phyloP scores from a whole-genome alignment of 768 basidiomycete species.

The Floccularia luteovirens region DNA sequence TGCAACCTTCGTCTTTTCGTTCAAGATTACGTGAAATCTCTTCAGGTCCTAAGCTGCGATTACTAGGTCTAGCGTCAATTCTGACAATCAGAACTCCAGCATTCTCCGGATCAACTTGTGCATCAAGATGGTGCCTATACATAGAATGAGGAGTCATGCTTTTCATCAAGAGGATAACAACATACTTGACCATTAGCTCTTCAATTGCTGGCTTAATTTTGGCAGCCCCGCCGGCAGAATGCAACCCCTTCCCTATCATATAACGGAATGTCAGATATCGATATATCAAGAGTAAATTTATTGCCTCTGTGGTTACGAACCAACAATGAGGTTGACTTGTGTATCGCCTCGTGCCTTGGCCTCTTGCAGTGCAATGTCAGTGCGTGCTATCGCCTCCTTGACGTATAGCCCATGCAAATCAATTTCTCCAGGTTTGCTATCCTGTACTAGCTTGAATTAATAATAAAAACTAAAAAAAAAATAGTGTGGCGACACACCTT shows the following conservation, averaged over 20 bases:
- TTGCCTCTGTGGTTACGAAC: conserved; percentile 29
- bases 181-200: conserved; percentile 75
- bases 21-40: conserved; percentile 53
- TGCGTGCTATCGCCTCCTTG: conserved; percentile 77
- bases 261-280: neutral
- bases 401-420: conserved; percentile 93
- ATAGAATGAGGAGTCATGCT: neutral
- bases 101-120: conserved; percentile 74
- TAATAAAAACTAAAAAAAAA: conserved; percentile 1
- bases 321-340: conserved; percentile 79
- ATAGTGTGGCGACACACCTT: conserved; percentile 26
- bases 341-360: conserved; percentile 57
- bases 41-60: conserved; percentile 40
- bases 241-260: conserved; percentile 72
- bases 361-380: conserved; percentile 61
- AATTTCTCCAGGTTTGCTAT: conserved; percentile 66
- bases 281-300: neutral
- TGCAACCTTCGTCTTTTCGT: conserved; percentile 47
- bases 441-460: conserved; percentile 22
- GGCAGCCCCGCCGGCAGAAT: conserved; percentile 66
- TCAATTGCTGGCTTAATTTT: conserved; percentile 93
- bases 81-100: conserved; percentile 79
- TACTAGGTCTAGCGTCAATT: conserved; percentile 30
- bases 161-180: neutral
- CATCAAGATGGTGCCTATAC: conserved; percentile 60